These are phyloP conservation scores for Brassica balearica DNA, from an alignment of 441 rosid species.

Conservation along the genomic window DNA sequence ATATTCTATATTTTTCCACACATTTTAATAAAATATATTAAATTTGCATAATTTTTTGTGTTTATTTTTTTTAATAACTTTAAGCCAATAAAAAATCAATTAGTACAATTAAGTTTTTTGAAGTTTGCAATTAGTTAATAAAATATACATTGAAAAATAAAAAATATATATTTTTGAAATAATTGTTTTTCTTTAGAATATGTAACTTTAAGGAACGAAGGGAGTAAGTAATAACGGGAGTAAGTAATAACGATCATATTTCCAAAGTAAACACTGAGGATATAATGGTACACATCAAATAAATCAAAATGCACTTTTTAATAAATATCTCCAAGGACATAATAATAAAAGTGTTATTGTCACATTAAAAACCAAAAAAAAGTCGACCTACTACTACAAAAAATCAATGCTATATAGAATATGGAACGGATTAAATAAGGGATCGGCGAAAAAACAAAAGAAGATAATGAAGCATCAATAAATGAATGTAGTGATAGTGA, in stretches of 20 bases:
- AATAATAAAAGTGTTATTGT: constrained; percentile 15
- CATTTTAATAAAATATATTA: too few relatives aligned
- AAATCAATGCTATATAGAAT: constrained; percentile 32
- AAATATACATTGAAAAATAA: too few relatives aligned
- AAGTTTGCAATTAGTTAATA: too few relatives aligned
- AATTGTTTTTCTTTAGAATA: too few relatives aligned
- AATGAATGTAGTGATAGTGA: constrained; percentile 39
- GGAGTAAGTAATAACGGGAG: background rate
- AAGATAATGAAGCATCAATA: constrained; percentile 39
- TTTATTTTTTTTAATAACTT: too few relatives aligned
- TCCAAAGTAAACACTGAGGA: background rate
- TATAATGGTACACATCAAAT: constrained; percentile 18
- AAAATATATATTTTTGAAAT: too few relatives aligned
- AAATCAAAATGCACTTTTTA: background rate
- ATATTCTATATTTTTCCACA: too few relatives aligned
- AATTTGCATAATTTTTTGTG: too few relatives aligned
- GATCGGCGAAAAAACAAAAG: constrained; percentile 28
- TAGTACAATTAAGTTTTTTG: too few relatives aligned
- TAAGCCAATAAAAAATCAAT: too few relatives aligned
- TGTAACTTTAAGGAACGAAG: too few relatives aligned
- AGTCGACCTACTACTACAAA: constrained; percentile 35
- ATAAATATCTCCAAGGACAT: constrained; percentile 20
- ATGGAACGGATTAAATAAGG: constrained; percentile 22
- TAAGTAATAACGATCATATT: background rate
- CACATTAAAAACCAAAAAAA: constrained; percentile 20